Percentiles rank a stretch among this genome's conserved stretches.
Evolutionary conservation across 257 asterid species (phyloP).

Genomic region (Penstemon eatonii): DNA sequence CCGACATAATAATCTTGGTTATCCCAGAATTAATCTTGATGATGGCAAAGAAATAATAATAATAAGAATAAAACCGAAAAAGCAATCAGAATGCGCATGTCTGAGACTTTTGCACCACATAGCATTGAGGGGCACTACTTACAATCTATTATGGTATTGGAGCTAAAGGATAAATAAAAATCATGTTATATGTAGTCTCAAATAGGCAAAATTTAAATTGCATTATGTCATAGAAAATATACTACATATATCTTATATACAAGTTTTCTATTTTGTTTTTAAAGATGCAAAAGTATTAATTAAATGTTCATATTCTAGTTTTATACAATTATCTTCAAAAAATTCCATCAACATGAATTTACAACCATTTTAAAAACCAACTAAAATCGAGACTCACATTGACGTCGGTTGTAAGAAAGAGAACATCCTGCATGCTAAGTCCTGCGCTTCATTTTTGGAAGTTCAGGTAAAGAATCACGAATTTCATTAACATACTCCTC

Average conservation of each 20-base stretch:
- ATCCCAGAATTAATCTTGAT: background rate
- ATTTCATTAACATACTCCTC: constrained; percentile 59
- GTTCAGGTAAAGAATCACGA: constrained; percentile 81
- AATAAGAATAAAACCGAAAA: background rate
- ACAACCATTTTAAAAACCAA: too few relatives aligned
- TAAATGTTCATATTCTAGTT: too few relatives aligned
- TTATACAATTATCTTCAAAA: too few relatives aligned
- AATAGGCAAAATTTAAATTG: too few relatives aligned
- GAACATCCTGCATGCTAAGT: constrained; percentile 95
- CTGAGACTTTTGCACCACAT: background rate
- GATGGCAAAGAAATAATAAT: background rate
- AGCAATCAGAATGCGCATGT: background rate
- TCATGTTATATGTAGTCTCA: background rate
- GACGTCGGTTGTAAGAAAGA: constrained; percentile 78
- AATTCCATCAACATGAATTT: too few relatives aligned
- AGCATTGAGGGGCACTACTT: background rate
- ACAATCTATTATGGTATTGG: background rate
- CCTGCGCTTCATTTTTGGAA: constrained; percentile 93
- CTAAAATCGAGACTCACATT: constrained; percentile 46
- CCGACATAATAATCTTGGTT: constrained; percentile 6
- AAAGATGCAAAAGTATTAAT: too few relatives aligned
- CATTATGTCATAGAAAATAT: too few relatives aligned
- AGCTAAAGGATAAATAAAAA: constrained; percentile 16
- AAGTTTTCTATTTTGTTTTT: too few relatives aligned
- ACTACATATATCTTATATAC: too few relatives aligned